Evolutionary conservation across 129 eudicot species (phyloP), one percentile per base, ranked within the genome.

Genomic region (Chrysanthemum lavandulifolium): DNA sequence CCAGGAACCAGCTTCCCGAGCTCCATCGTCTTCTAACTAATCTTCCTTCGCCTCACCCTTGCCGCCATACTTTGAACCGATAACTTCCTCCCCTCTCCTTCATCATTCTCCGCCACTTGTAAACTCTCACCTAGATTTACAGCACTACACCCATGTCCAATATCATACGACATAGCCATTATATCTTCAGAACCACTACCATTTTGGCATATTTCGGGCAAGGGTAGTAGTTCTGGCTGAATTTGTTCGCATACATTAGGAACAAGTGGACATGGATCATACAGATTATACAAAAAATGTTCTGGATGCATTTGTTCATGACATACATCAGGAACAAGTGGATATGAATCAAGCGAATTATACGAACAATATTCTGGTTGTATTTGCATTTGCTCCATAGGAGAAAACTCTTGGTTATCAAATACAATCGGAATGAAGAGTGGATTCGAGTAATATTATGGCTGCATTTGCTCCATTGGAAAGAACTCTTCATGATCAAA

Each of bases 51-150:
- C 77, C 96, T 76, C 40, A 79, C 59, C 66, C 96, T 72, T 7
- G 96, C 96, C 33, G 96, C 91, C 60, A 79, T 68, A 54, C 91
- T 88, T 66, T 85, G 94, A 0, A 76, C 75, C n/a, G 94, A 80
- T 76, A 80, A 61, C 43, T 65, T 64, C 67, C 63, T 57, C 25
- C 29, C 50, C 3, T 61, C 60, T 6, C 61, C 69, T 10, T 18
- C 51, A 16, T 11, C 56, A 52, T 58, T 61, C 52, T 11, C 65
- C 54, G 19, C 73, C 71, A 68, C 72, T 12, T 31, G 29, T 21
- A 59, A 69, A 77, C 68, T 59, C 29, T 60, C 63, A 51, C 13
- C 63, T 25, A 33, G 69, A 61, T 16, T 13, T 2, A n/a, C 54
- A 53, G 6, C 54, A 53, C 19, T 51, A 21, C 23, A 52, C 25